These are phyloP conservation scores for Aspergillus saccharolyticus DNA, from an alignment of 495 filamentous ascomycete species.

Conservation along the genomic window DNA sequence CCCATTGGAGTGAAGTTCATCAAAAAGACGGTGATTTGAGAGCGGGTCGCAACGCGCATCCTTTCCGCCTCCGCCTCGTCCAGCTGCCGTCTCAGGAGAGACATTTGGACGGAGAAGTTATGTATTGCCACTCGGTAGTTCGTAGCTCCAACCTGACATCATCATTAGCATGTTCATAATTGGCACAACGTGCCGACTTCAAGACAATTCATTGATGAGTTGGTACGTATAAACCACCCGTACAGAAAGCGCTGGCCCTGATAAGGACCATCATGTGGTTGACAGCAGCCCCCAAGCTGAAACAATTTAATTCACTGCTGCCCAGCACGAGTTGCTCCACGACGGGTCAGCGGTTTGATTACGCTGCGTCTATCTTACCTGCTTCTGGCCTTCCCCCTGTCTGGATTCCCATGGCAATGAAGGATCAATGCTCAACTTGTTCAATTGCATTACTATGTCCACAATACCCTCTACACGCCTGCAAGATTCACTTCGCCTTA, in stretches of 20 bases:
- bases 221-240: too few relatives aligned
- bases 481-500: not conserved
- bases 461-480: not conserved
- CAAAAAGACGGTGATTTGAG: not conserved
- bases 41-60: constrained; percentile 20
- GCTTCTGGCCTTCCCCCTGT: not conserved
- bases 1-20: not conserved
- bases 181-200: not conserved
- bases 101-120: too few relatives aligned
- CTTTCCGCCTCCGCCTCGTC: constrained; percentile 15
- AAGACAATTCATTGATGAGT: too few relatives aligned
- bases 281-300: constrained; percentile 1
- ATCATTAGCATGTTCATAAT: too few relatives aligned
- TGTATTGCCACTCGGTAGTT: not conserved
- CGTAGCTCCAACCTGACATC: not conserved
- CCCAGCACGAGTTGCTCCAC: not conserved
- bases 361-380: not conserved
- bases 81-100: constrained; percentile 6
- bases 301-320: not conserved
- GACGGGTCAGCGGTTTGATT: not conserved
- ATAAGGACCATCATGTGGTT: constrained; percentile 7
- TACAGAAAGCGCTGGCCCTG: not conserved
- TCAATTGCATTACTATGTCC: not conserved
- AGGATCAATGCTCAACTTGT: not conserved
- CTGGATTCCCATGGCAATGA: not conserved